Conservation (phyloP, 768 basidiomycete genomes). For the Fistulinella prunicolor region DNA sequence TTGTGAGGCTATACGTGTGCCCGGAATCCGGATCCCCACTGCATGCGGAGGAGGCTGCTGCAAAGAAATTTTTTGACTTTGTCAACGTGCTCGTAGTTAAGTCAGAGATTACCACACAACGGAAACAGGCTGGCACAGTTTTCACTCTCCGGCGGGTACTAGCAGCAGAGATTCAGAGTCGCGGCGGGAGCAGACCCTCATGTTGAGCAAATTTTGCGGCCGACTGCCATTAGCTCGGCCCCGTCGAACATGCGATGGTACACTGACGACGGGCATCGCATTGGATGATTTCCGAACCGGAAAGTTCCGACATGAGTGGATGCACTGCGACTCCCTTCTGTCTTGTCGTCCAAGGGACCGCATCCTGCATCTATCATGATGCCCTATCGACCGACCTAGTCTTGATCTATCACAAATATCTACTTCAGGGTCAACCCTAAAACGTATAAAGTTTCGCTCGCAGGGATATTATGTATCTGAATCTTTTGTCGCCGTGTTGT, state of each 20-base stretch:
- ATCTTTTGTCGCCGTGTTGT: conserved; percentile 14
- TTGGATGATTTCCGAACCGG: conserved; percentile 19
- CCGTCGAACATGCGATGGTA: conserved; percentile 13
- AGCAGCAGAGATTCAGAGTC: background rate
- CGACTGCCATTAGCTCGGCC: conserved; percentile 16
- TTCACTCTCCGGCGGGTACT: conserved; percentile 13
- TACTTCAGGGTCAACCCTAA: conserved; percentile 34
- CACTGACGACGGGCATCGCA: conserved; percentile 2
- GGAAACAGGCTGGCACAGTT: conserved; percentile 4
- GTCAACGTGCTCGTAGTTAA: conserved; percentile 6
- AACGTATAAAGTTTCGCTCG: conserved; percentile 21
- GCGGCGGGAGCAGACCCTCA: conserved; percentile 16
- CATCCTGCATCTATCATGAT: too few species aligned
- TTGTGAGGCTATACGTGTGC: conserved; percentile 19
- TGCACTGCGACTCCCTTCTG: conserved; percentile 2
- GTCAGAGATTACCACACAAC: conserved; percentile 4
- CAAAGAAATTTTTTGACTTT: conserved; percentile 19
- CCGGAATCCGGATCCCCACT: conserved; percentile 10
- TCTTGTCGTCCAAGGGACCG: conserved; percentile 11
- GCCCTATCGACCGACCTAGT: background rate
- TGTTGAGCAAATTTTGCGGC: background rate
- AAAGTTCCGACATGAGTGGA: conserved; percentile 18
- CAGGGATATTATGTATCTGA: conserved; percentile 32
- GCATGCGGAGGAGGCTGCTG: background rate
- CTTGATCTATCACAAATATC: conserved; percentile 14